Evolutionary conservation across 2,329 filamentous ascomycete genomes (phyloP), one percentile per base, ranked within the genome.

Genomic region (Curvularia verruculosa): DNA sequence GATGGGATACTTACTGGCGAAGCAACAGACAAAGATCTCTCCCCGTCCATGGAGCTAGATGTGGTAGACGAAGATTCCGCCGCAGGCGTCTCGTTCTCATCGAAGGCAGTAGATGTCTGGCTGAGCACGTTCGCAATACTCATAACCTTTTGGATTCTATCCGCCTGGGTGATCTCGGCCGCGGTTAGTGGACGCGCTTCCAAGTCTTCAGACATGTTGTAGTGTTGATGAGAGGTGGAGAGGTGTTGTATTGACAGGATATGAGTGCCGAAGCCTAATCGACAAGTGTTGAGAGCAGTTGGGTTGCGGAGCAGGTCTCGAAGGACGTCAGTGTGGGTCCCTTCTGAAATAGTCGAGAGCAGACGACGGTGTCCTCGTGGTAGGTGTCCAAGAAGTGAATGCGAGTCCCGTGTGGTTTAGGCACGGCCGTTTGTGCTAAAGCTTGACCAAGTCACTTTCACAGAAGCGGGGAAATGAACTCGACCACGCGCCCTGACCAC

Each of bases 81-180:
- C n/a, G 46, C 39, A 23, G 41, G 41, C 3, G 47, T 15, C 5
- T 49, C 18, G 24, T 48, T 43, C n/a, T 23, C 39, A 9, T 55
- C 50, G 29, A 52, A 36, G 40, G 50, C 34, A 29, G 47, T 13
- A 19, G 41, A 15, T 4, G 51, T 26, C 0, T 59, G 24, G 12
- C 48, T 53, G 37, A 73, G 58, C 15, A 73, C 37, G 31, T 68
- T 66, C 8, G 61, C 48, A n/a, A 74, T 15, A 43, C 65, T 68
- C 69, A 73, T 74, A 15, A 58, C 58, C 34, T 47, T 55, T 36
- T 61, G 62, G 10, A 69, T 68, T 13, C 28, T 49, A 1, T 61
- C 46, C 10, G 50, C 56, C 23, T 51, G 59, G 49, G 48, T 55
- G 49, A 31, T 26, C 49, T 47, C 45, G 46, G 45, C 43, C 8